These are phyloP conservation scores for Arthroderma sp. DNA, from an alignment of 2,329 filamentous ascomycete genomes.

Conservation along the genomic window DNA sequence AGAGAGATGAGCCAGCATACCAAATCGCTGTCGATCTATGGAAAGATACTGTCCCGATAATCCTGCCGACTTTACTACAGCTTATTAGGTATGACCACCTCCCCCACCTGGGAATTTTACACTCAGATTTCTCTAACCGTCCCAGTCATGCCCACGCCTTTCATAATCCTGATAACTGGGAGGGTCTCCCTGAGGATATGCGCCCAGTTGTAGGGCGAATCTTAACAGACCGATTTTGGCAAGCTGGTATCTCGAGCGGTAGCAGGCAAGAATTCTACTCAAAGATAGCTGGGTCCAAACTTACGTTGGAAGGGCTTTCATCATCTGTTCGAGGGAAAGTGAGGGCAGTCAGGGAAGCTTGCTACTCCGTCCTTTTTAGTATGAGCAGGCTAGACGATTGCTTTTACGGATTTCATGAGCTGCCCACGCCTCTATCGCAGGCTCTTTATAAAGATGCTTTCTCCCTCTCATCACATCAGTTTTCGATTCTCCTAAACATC, in stretches of 20 bases:
- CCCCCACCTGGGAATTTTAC: background rate
- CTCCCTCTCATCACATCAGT: slow-evolving; percentile 77
- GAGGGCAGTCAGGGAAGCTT: slow-evolving; percentile 79
- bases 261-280: slow-evolving; percentile 96
- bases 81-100: slow-evolving; percentile 51
- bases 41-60: slow-evolving; percentile 66
- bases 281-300: slow-evolving; percentile 75
- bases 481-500: slow-evolving; percentile 84
- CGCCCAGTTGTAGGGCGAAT: slow-evolving; percentile 66
- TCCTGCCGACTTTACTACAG: slow-evolving; percentile 75
- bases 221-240: slow-evolving; percentile 92
- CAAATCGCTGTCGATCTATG: slow-evolving; percentile 69
- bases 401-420: slow-evolving; percentile 80
- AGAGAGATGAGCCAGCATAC: slow-evolving; percentile 58
- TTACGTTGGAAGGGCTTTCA: slow-evolving; percentile 82
- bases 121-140: slow-evolving; percentile 11
- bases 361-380: slow-evolving; percentile 87
- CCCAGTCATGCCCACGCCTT: slow-evolving; percentile 75
- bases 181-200: slow-evolving; percentile 61
- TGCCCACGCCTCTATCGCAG: slow-evolving; percentile 70
- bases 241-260: slow-evolving; percentile 89
- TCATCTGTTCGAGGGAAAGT: slow-evolving; percentile 85
- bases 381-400: slow-evolving; percentile 76
- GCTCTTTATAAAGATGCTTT: slow-evolving; percentile 74
- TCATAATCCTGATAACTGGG: slow-evolving; percentile 78